Conservation (phyloP, 805 yeast species). For the Barnettozyma pratensis region DNA sequence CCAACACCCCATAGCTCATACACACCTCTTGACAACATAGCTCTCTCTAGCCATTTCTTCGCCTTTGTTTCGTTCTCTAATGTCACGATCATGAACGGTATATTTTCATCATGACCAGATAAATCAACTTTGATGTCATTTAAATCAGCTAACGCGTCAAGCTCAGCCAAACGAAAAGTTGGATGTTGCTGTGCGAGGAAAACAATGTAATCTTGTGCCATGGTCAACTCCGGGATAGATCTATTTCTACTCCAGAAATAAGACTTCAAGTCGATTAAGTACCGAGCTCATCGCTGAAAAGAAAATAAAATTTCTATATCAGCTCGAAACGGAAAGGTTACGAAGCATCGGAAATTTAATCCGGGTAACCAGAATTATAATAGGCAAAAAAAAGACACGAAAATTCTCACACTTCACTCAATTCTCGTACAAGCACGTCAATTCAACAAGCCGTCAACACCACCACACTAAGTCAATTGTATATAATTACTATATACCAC, state of each 20-base stretch:
- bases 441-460: too few relatives aligned
- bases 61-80: slow-evolving; percentile 70
- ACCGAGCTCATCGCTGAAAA: slow-evolving; percentile 3
- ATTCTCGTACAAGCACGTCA: background rate
- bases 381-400: too few relatives aligned
- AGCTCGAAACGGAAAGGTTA: background rate
- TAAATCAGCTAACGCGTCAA: slow-evolving; percentile 76
- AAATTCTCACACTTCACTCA: too few relatives aligned
- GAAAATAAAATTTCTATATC: background rate
- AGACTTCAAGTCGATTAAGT: background rate
- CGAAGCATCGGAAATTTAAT: background rate
- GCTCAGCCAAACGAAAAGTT: slow-evolving; percentile 73
- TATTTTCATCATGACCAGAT: slow-evolving; percentile 46
- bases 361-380: background rate
- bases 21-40: slow-evolving; percentile 67
- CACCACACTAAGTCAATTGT: background rate
- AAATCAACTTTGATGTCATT: slow-evolving; percentile 53
- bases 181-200: slow-evolving; percentile 82
- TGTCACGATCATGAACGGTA: slow-evolving; percentile 69
- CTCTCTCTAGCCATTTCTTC: slow-evolving; percentile 50
- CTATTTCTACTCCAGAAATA: too few relatives aligned
- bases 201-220: slow-evolving; percentile 61
- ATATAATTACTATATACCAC: background rate
- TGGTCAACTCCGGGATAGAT: background rate
- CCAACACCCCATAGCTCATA: slow-evolving; percentile 88